Base-by-base conservation (phyloP, 2,329 filamentous ascomycete species). In the Trichoderma atroviride region DNA sequence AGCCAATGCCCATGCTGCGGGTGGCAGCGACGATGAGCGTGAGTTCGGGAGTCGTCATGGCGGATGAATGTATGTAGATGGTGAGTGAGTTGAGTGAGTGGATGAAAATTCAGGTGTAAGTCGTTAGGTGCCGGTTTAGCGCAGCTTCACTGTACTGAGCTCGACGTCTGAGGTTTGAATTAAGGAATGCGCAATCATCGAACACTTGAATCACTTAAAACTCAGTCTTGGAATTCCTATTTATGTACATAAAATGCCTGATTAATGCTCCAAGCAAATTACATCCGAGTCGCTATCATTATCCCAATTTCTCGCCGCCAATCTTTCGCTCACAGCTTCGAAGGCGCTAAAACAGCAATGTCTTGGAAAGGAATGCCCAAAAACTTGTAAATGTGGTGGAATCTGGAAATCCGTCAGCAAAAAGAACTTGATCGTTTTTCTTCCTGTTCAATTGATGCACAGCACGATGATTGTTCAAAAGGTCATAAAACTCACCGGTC, bases 1-100 rank as follows among this genome's bases (percentile, higher is more conserved):
- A 85, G 70, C 96, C 96, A 75, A 99, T 98, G 78, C 96, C 96
- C 84, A 97, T 92, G 75, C 85, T 88, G 64, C 91, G 90, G n/a
- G 94, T 97, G 22, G 94, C 91, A n/a, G 93, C 95, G 75, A 97
- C 93, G 79, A 98, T 91, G 75, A 97, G 87, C n/a, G 93, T 97
- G 66, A 97, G 83, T 73, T 93, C 90, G 65, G 83, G 78, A 59
- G 80, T 75, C 70, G 79, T 75, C 79, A 81, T 81, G 40, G 55
- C 11, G 13, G 55, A 50, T 47, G 5, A n/a, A 22, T 66, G 37
- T 33, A 13, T 55, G 52, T 33, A 43, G 19, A 19, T 47, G 56
- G 19, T 64, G 31, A 59, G 24, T 47, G 33, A n/a, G n/a, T n/a
- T 55, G 33, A 59, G 57, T n/a, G 53, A 5, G 53, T 33, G 9